Percentiles rank a stretch among this genome's conserved stretches.
These are phyloP conservation scores for Chernovozyma sophiae-reginae DNA, from an alignment of 1,139 yeast species.

Conservation along the genomic window DNA sequence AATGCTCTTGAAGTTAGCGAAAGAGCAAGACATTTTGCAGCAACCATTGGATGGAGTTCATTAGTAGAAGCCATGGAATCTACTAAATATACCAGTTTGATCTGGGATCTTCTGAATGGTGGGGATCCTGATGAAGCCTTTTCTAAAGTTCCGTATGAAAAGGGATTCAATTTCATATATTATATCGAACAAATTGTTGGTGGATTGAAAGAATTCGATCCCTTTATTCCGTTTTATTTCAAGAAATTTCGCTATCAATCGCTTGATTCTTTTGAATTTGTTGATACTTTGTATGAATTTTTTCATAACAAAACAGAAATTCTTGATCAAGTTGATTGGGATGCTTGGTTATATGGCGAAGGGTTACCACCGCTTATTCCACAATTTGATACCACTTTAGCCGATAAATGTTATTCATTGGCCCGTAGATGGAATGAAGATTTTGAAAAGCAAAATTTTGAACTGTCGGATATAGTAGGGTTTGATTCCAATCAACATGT, in stretches of 20 bases:
- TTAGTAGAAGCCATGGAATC: conserved; percentile 21
- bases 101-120: conserved; percentile 23
- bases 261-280: conserved; percentile 27
- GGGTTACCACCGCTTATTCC: conserved; percentile 31
- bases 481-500: conserved; percentile 35
- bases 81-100: conserved; percentile 21
- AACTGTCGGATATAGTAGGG: conserved; percentile 16
- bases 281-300: conserved; percentile 27
- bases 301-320: conserved; percentile 19
- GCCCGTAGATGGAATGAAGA: conserved; percentile 23
- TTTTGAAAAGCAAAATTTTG: conserved; percentile 7
- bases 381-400: conserved; percentile 27
- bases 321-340: conserved; percentile 23
- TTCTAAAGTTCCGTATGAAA: conserved; percentile 34
- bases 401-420: conserved; percentile 25
- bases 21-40: conserved; percentile 27
- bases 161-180: conserved; percentile 32
- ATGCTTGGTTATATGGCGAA: conserved; percentile 25
- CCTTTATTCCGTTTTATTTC: conserved; percentile 31
- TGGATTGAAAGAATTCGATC: conserved; percentile 27
- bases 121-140: conserved; percentile 34
- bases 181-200: conserved; percentile 27
- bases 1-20: conserved; percentile 25
- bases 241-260: conserved; percentile 28
- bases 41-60: conserved; percentile 29